phyloP scores from a whole-genome alignment of 768 basidiomycete genomes.

The Psilocybe azurescens region DNA sequence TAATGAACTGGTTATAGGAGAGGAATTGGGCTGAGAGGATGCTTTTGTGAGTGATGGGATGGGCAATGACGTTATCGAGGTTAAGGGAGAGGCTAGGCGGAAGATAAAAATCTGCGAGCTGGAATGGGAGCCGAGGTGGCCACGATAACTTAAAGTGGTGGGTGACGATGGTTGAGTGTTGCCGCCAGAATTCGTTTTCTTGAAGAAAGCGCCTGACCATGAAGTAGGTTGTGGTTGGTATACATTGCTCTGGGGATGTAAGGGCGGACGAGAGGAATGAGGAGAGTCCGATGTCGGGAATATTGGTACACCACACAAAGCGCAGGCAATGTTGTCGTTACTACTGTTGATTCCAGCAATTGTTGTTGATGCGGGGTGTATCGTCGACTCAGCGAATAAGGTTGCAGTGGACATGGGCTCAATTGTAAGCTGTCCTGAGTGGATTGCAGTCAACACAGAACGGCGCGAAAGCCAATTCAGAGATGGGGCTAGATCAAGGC shows the following conservation, averaged over 20 bases:
- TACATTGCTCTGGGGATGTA: conserved; percentile 35
- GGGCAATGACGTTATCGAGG: conserved; percentile 37
- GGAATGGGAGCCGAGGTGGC: conserved; percentile 33
- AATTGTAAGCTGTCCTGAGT: conserved; percentile 84
- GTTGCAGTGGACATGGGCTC: conserved; percentile 78
- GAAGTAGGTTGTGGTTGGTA: conserved; percentile 40
- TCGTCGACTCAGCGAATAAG: conserved; percentile 60
- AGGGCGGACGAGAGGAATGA: conserved; percentile 33
- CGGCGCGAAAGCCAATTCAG: conserved; percentile 94
- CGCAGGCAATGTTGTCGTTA: conserved; percentile 67
- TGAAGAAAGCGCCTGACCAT: conserved; percentile 67
- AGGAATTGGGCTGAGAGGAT: conserved; percentile 28
- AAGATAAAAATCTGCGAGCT: conserved; percentile 68
- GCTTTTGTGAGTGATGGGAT: conserved; percentile 39
- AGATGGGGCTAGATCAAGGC: conserved; percentile 92
- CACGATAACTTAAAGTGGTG: conserved; percentile 23
- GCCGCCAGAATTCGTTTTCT: conserved; percentile 38
- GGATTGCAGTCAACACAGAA: conserved; percentile 82
- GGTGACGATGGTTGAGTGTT: conserved; percentile 39
- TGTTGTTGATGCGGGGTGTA: conserved; percentile 42
- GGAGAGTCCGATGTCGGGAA: conserved; percentile 42
- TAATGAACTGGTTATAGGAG: conserved; percentile 22
- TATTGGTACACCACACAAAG: conserved; percentile 75
- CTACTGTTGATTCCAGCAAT: conserved; percentile 50
- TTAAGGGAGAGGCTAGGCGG: conserved; percentile 52